A percentile compares a stretch with the other conserved stretches of the same genome.
phyloP scores from a whole-genome alignment of 306 rosid genomes.

The Spatholobus suberectus region DNA sequence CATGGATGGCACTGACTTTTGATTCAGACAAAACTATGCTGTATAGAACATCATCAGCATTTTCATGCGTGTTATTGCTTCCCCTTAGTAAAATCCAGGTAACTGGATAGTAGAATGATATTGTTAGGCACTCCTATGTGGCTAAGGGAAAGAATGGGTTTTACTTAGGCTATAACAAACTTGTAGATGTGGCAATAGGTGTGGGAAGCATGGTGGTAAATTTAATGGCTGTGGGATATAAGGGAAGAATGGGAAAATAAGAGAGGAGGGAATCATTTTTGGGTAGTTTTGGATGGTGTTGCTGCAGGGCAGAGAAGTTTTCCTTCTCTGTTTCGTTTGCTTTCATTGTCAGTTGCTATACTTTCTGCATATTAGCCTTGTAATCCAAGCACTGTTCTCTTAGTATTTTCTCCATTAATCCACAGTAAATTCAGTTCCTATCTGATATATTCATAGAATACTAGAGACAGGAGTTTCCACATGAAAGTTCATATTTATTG shows the following conservation, averaged over 20 bases:
- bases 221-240: not conserved
- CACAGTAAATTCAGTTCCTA: not conserved
- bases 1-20: constrained; percentile 13
- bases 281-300: not conserved
- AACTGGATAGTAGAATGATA: constrained; percentile 12
- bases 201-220: not conserved
- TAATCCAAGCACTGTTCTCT: not conserved
- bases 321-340: not conserved
- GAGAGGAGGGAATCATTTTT: not conserved
- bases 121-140: not conserved
- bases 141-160: not conserved
- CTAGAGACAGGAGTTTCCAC: not conserved
- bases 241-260: not conserved
- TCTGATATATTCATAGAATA: not conserved
- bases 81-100: not conserved
- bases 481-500: not conserved
- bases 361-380: not conserved
- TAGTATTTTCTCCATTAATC: not conserved
- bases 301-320: not conserved
- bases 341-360: not conserved
- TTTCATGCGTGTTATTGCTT: constrained; percentile 9
- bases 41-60: not conserved
- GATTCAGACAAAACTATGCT: constrained; percentile 8
- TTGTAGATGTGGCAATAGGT: not conserved
- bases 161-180: not conserved